Base-by-base conservation (phyloP, 2,329 filamentous ascomycete genomes). In the Talaromyces sp. region DNA sequence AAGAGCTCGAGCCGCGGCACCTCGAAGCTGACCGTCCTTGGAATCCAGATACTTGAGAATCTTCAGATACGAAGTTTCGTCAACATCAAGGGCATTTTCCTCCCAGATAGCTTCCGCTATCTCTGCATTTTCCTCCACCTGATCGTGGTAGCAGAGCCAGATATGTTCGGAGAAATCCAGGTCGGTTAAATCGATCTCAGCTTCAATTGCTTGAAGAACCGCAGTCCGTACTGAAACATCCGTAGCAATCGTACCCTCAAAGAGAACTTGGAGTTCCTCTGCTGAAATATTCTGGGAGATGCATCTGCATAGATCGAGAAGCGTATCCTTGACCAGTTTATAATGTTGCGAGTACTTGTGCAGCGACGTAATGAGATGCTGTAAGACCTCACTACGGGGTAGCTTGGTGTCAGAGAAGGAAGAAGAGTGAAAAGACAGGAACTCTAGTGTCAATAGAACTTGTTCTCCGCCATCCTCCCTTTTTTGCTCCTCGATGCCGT, bases 71-170 rank as follows among this genome's bases (percentile, higher is more conserved):
- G 91, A 85, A 7, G 89, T 83, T 22, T 86, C 80, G 1, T 86
- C 84, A 13, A 94, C 80, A 66, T 89, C 81, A 67, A 98, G 90
- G 8, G 87, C 90, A 74, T 94, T 96, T 73, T 97, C 95, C 72
- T 96, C 92, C 95, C 95, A 99, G 41, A 99, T 97, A 13, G 94
- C 91, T 60, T 84, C 85, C 7, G 91, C 94, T 62, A 96, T 82
- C 54, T 93, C 91, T 9, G 85, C 85, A 71, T 98, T 98, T 75
- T 98, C 93, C 50, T 90, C 87, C 22, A 92, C 87, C 70, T 96
- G 92, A 69, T 99, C 95, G 72, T 99, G 93, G 72, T 89, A 94
- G 50, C 91, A 91, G 48, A 99, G 84, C 93, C 93, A 99, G 24
- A 99, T 90, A 74, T 98, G 91, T 67, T 95, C 90, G 3, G 90